Base-by-base conservation (phyloP, 805 yeast genomes). In the Myxozyma melibiosi region DNA sequence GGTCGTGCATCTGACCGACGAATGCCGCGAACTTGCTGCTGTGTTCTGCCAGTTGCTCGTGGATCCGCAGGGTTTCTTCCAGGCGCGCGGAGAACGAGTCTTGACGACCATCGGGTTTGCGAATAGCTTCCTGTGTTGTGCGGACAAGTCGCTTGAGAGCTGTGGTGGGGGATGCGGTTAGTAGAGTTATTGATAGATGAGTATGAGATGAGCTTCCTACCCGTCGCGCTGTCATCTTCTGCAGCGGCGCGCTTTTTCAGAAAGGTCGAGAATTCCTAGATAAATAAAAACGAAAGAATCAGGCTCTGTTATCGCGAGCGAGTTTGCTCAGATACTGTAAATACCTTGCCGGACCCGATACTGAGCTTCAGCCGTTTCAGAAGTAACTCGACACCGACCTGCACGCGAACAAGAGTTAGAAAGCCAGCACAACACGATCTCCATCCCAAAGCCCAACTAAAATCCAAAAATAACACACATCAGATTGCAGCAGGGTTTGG, bases 1-100 rank as follows among this genome's bases (percentile, higher is more conserved):
- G 97, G 66, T 88, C 96, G 66, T 84, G 83, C 90, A 94, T 94
- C 37, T 83, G 84, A 64, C 83, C 85, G 67, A 94, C 75, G 1
- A 94, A 90, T 47, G 84, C 84, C 33, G 88, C 86, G 72, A 84
- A 91, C 30, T 53, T 46, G 14, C 24, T 7, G 5, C 91, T 83
- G 39, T 80, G 77, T 14, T 90, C 88, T 13, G 89, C 95, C 41
- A 88, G 72, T 62, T 84, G 83, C 61, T 91, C 97, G 71, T 91
- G 97, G 64, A 85, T 82, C 60, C 81, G 84, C 51, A 91, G 76
- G 34, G 91, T 79, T 62, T 80, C 80, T 60, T 86, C 89, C 53
- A 94, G 77, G 58, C 83, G 84, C 20, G 70, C 70, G 35, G 82
- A 79, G 66, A 92, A 85, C 0, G 92, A 84, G 54, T 86, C 90